Evolutionary conservation across 495 filamentous ascomycete genomes (phyloP).

Genomic region (Trichoderma erinaceum): DNA sequence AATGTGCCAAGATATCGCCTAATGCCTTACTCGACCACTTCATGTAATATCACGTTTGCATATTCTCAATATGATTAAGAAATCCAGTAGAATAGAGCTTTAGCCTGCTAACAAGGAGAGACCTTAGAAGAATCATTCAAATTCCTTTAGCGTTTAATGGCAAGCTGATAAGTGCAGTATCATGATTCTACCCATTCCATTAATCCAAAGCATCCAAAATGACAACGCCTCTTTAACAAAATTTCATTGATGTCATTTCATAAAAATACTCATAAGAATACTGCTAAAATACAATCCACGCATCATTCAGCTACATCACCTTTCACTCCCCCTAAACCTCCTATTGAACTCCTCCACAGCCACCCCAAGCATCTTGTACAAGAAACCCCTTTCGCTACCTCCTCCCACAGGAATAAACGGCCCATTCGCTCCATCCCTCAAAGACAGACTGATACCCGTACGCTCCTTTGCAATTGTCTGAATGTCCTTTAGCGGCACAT

Average conservation of each 20-base stretch:
- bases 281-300: not conserved
- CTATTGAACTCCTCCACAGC: conserved; percentile 55
- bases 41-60: no score
- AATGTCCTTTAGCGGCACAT: conserved; percentile 88
- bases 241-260: not conserved
- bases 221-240: not conserved
- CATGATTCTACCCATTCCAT: not conserved
- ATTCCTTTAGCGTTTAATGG: no score
- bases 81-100: no score
- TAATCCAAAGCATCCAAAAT: not conserved
- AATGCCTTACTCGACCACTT: no score
- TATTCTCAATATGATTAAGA: no score
- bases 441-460: conserved; percentile 80
- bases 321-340: conserved; percentile 41
- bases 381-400: conserved; percentile 79
- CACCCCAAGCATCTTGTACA: conserved; percentile 58
- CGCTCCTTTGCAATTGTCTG: conserved; percentile 96
- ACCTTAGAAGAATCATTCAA: no score
- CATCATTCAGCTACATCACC: not conserved
- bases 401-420: conserved; percentile 92
- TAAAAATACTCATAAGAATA: not conserved
- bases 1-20: no score
- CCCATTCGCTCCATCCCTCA: conserved; percentile 86
- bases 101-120: no score
- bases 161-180: no score